phyloP scores from a whole-genome alignment of 2,329 filamentous ascomycete species.

The Aureobasidium leucospermi region DNA sequence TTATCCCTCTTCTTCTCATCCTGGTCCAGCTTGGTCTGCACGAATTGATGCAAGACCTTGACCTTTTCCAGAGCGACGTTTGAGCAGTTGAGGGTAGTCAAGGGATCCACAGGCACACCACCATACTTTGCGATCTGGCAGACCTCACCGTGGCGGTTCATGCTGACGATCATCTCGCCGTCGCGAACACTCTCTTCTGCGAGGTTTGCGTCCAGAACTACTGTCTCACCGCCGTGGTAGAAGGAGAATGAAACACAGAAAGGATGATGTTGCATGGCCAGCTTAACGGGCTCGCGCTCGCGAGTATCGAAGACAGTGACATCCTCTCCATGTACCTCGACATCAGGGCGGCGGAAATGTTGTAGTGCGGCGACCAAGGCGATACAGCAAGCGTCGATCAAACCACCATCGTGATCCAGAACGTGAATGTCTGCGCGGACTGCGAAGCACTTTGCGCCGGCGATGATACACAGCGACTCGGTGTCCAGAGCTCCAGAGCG shows the following conservation, averaged over 20 bases:
- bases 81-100: slow-evolving; percentile 68
- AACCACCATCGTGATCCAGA: slow-evolving; percentile 80
- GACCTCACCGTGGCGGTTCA: slow-evolving; percentile 85
- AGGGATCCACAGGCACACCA: slow-evolving; percentile 72
- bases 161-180: slow-evolving; percentile 69
- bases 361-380: slow-evolving; percentile 81
- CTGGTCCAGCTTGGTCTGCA: slow-evolving; percentile 66
- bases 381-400: slow-evolving; percentile 79
- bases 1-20: slow-evolving; percentile 72
- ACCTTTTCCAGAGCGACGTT: slow-evolving; percentile 69
- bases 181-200: slow-evolving; percentile 71
- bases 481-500: slow-evolving; percentile 89
- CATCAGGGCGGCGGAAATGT: slow-evolving; percentile 87
- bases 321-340: slow-evolving; percentile 73
- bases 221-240: slow-evolving; percentile 61
- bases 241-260: slow-evolving; percentile 87
- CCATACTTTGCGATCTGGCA: slow-evolving; percentile 89
- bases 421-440: slow-evolving; percentile 89
- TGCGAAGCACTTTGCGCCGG: slow-evolving; percentile 84
- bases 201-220: slow-evolving; percentile 64
- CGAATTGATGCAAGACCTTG: slow-evolving; percentile 66
- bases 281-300: slow-evolving; percentile 81
- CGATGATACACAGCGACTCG: slow-evolving; percentile 88
- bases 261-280: slow-evolving; percentile 87
- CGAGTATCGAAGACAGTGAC: slow-evolving; percentile 77